These are phyloP conservation scores for Suaeda aralocaspica DNA, from an alignment of 148 eudicot genomes.

Conservation along the genomic window DNA sequence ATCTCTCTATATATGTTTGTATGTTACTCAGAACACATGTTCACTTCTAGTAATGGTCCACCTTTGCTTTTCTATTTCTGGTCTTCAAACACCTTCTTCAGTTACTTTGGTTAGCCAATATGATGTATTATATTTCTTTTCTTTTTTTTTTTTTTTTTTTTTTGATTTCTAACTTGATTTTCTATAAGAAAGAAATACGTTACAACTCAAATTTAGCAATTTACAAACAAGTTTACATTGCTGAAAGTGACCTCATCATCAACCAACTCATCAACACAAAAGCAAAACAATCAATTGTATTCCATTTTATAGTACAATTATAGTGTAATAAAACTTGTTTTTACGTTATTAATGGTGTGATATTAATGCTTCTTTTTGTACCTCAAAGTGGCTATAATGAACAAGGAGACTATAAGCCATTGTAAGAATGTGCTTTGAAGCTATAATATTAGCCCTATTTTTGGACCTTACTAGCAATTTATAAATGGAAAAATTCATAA, in stretches of 20 bases:
- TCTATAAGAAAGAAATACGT: conserved; percentile 8
- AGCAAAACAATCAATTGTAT: too few species aligned
- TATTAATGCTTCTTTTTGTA: background rate
- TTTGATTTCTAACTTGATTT: background rate
- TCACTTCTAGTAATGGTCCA: conserved; percentile 18
- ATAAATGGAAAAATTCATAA: too few species aligned
- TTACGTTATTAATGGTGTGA: background rate
- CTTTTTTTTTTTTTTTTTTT: background rate
- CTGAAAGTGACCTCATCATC: conserved; percentile 20
- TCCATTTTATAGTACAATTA: too few species aligned
- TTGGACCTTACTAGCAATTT: too few species aligned
- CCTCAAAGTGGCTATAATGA: background rate
- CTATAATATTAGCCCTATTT: too few species aligned
- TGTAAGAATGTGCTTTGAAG: too few species aligned
- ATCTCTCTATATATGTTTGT: background rate
- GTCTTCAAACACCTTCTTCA: conserved; percentile 8
- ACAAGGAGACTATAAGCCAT: too few species aligned
- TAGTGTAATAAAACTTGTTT: background rate
- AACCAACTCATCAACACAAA: too few species aligned
- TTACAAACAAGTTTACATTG: conserved; percentile 8
- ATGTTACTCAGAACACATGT: conserved; percentile 22
- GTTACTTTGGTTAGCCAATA: background rate
- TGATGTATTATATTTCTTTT: background rate
- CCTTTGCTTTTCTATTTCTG: conserved; percentile 15
- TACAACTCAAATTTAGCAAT: conserved; percentile 23